Evolutionary conservation across 306 rosid genomes (phyloP).

Genomic region (Fragaria ananassa): DNA sequence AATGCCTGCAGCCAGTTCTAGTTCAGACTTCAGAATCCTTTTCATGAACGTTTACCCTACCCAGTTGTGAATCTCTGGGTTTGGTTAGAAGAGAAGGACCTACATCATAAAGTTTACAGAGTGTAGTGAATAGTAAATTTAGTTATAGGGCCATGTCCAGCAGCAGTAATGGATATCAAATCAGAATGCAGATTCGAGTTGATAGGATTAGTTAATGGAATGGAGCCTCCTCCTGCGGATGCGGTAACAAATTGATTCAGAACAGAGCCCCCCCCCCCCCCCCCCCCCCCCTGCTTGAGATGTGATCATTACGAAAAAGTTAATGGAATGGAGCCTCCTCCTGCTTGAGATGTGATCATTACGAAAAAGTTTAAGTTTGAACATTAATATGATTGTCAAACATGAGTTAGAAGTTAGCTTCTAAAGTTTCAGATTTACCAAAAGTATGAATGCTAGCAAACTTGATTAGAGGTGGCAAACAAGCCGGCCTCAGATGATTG

Average conservation of each 20-base stretch:
- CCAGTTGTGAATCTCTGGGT: neutral
- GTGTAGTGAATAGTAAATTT: neutral
- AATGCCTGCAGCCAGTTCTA: neutral
- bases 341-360: no score
- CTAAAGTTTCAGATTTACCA: no score
- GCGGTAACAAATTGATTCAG: slow-evolving; percentile 7
- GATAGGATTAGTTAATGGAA: neutral
- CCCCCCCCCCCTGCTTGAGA: no score
- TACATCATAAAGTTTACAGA: neutral
- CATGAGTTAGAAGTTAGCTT: no score
- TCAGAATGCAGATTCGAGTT: neutral
- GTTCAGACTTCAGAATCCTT: neutral
- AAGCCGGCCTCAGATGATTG: no score
- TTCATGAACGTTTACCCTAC: neutral
- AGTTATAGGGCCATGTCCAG: neutral
- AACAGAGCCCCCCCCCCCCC: neutral
- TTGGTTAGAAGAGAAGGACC: neutral
- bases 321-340: neutral
- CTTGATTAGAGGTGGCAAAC: no score
- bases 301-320: no score
- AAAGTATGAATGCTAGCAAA: no score
- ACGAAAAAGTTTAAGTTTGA: no score
- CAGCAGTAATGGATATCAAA: neutral
- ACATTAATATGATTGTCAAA: no score
- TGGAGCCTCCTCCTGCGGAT: slow-evolving; percentile 16